Percentiles rank a stretch among this genome's conserved stretches.
Conservation (phyloP, 2,329 filamentous ascomycete genomes). For the Periglandula ipomoeae region DNA sequence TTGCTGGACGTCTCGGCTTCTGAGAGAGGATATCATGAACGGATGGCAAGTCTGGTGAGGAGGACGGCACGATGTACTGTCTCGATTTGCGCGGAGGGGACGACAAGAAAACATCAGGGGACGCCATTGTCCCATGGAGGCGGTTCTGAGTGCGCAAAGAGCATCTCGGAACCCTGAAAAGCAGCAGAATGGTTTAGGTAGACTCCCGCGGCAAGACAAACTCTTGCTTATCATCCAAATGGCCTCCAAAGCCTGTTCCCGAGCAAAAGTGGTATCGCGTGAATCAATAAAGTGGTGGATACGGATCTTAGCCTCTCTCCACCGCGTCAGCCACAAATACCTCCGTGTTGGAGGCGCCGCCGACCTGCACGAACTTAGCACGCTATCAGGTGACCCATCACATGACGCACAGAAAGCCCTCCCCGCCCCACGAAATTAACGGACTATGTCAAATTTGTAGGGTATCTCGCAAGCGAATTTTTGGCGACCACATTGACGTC, state of each 20-base stretch:
- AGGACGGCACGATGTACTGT: slow-evolving; percentile 28
- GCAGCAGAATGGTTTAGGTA: slow-evolving; percentile 19
- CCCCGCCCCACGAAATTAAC: slow-evolving; percentile 27
- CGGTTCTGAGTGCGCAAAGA: slow-evolving; percentile 34
- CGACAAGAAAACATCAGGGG: slow-evolving; percentile 23
- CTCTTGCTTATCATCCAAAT: neutral
- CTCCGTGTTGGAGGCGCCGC: neutral
- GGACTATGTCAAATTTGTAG: slow-evolving; percentile 25
- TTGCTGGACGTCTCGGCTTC: slow-evolving; percentile 19
- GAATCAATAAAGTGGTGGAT: neutral
- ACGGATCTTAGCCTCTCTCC: neutral
- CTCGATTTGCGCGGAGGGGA: slow-evolving; percentile 22
- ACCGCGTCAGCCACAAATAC: slow-evolving; percentile 3
- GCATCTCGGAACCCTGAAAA: slow-evolving; percentile 28
- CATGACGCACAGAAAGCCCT: slow-evolving; percentile 28
- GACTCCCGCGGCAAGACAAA: neutral
- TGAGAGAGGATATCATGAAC: slow-evolving; percentile 38
- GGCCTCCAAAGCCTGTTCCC: neutral
- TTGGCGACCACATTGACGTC: slow-evolving; percentile 22
- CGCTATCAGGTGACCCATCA: slow-evolving; percentile 26
- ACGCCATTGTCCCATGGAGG: slow-evolving; percentile 21
- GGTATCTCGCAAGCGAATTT: slow-evolving; percentile 19
- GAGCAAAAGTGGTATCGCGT: neutral
- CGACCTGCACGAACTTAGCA: slow-evolving; percentile 18
- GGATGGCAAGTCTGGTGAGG: slow-evolving; percentile 47